Base-by-base conservation (phyloP, 169 alveolate species). In the Plasmodium gaboni region DNA sequence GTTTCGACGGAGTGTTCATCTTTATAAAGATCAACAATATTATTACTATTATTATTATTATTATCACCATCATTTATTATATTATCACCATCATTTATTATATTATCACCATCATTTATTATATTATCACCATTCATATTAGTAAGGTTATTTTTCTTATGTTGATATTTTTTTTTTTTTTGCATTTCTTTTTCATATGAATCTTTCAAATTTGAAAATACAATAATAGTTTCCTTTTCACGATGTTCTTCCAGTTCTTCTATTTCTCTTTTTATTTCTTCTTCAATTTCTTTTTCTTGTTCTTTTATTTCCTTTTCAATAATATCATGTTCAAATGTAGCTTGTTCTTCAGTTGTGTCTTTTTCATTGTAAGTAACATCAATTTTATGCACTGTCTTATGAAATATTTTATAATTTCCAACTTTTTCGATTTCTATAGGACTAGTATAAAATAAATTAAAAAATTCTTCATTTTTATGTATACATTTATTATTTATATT, bases 381-480 rank as follows among this genome's bases (percentile, higher is more conserved):
- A 28, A 73, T 69, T 22, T 24, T 46, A n/a, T 19, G 24, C 0
- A 65, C 32, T 1, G 89, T 69, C 17, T 78, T 78, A 13, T 78
- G 89, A 32, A 48, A 78, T 2, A 78, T 78, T 53, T 78, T 78
- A 2, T 28, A 50, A 48, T 64, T 78, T 0, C 89, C 89, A 1
- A 78, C 70, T 44, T 78, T 78, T 22, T 78, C 89, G 8, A 78
- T 78, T 15, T 78, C 89, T 7, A 78, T 46, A 3, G 70, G 89
- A 57, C 80, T 78, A 24, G 89, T 78, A 24, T 64, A 78, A n/a
- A 59, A 78, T 12, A 64, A 46, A 24, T 78, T 78, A 22, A 24
- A 70, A 0, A 64, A 28, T 4, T 78, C 89, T 69, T 78, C 53
- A 2, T 24, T 28, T 9, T 70, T 42, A 44, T 78, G 57, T n/a